These are phyloP conservation scores for Pichia sp. DNA, from an alignment of 1,139 yeast species.

Conservation along the genomic window DNA sequence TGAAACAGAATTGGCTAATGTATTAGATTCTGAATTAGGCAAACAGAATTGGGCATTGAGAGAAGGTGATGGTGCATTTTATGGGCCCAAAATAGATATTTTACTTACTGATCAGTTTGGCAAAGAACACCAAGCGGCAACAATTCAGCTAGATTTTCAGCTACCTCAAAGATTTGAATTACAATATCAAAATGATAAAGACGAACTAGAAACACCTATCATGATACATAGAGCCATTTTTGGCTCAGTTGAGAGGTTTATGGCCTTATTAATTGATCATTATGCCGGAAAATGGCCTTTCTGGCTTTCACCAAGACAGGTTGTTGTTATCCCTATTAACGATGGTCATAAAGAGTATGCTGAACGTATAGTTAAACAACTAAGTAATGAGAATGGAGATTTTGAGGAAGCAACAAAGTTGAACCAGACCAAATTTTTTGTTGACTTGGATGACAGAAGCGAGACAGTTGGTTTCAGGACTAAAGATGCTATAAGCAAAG, in stretches of 20 bases:
- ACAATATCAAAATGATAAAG: conserved; percentile 50
- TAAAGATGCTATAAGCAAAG: conserved; percentile 67
- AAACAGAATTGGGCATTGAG: conserved; percentile 67
- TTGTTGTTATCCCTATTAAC: conserved; percentile 75
- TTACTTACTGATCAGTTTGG: conserved; percentile 84
- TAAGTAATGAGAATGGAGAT: conserved; percentile 40
- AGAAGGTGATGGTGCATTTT: conserved; percentile 97
- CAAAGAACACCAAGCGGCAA: conserved; percentile 97
- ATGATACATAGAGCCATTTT: conserved; percentile 93
- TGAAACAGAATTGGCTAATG: conserved; percentile 66
- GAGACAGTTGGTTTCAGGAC: conserved; percentile 80
- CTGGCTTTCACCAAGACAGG: conserved; percentile 96
- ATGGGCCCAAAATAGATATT: conserved; percentile 97
- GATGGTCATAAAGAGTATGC: conserved; percentile 48
- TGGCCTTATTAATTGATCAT: conserved; percentile 86
- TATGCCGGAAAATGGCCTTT: conserved; percentile 97
- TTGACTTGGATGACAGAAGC: conserved; percentile 65
- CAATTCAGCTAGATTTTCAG: conserved; percentile 96
- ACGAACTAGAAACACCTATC: conserved; percentile 59
- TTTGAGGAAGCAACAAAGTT: conserved; percentile 40
- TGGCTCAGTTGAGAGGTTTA: conserved; percentile 88
- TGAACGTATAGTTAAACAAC: conserved; percentile 35
- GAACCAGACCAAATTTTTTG: conserved; percentile 57
- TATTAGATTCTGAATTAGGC: conserved; percentile 71
- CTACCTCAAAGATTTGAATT: conserved; percentile 86